Evolutionary conservation across 768 basidiomycete species (phyloP).

Genomic region (Postia placenta): DNA sequence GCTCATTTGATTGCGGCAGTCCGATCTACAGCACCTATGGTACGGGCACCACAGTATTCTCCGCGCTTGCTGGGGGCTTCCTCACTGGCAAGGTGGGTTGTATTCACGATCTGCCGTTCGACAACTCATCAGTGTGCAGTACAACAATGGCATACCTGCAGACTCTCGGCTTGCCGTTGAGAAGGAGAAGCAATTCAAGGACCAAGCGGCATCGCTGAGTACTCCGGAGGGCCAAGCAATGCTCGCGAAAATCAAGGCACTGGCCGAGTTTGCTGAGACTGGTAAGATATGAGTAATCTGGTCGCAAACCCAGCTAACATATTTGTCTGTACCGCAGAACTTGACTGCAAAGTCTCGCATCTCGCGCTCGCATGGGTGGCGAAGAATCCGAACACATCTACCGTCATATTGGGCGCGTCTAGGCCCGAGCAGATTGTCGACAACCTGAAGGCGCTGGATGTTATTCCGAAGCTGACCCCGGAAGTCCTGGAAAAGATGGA

Average conservation of each 20-base stretch:
- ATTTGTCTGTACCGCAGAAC: constrained; percentile 27
- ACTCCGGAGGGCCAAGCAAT: constrained; percentile 55
- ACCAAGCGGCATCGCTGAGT: constrained; percentile 45
- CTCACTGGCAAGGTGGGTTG: constrained; percentile 65
- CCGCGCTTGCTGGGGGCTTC: constrained; percentile 63
- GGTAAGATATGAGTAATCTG: constrained; percentile 22
- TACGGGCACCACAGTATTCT: constrained; percentile 66
- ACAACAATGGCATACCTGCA: constrained; percentile 70
- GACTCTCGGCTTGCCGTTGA: constrained; percentile 67
- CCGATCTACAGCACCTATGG: constrained; percentile 61
- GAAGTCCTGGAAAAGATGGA: constrained; percentile 65
- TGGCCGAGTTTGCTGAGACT: constrained; percentile 58
- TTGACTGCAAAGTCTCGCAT: constrained; percentile 52
- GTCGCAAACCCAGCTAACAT: not conserved
- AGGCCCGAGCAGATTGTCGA: constrained; percentile 57
- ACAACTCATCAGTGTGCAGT: constrained; percentile 26
- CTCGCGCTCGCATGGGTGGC: constrained; percentile 76
- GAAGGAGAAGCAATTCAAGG: constrained; percentile 35
- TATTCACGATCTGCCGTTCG: not conserved
- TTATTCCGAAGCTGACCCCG: constrained; percentile 68
- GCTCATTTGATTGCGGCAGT: constrained; percentile 24
- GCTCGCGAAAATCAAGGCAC: constrained; percentile 61
- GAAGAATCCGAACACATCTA: constrained; percentile 54
- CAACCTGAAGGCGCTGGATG: constrained; percentile 66
- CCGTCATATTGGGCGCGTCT: constrained; percentile 62